phyloP scores from a whole-genome alignment of 192 early-diverging fungal species.

The Geranomyces michiganensis region DNA sequence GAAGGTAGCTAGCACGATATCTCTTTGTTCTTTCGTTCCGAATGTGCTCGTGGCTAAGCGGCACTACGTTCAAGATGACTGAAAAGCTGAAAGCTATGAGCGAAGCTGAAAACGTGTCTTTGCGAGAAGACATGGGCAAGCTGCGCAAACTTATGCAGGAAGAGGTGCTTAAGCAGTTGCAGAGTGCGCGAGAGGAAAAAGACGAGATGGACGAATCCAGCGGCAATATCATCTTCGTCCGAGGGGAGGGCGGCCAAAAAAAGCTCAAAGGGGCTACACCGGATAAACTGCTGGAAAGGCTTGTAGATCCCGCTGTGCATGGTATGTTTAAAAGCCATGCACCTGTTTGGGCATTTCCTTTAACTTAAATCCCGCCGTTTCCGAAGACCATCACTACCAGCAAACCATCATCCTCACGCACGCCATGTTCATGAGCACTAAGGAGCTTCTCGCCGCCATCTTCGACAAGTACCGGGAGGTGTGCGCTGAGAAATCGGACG shows the following conservation, averaged over 20 bases:
- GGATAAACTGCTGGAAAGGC: slow-evolving; percentile 49
- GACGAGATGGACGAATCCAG: slow-evolving; percentile 48
- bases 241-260: slow-evolving; percentile 48
- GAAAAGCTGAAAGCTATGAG: slow-evolving; percentile 50
- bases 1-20: slow-evolving; percentile 30
- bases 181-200: slow-evolving; percentile 38
- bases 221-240: slow-evolving; percentile 48
- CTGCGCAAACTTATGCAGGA: slow-evolving; percentile 47
- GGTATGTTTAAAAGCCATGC: slow-evolving; percentile 35
- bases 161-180: slow-evolving; percentile 43
- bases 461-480: slow-evolving; percentile 34
- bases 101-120: slow-evolving; percentile 46
- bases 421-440: slow-evolving; percentile 44
- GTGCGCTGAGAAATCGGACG: slow-evolving; percentile 21
- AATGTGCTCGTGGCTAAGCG: not conserved
- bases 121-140: slow-evolving; percentile 46
- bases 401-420: slow-evolving; percentile 59
- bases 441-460: slow-evolving; percentile 48
- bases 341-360: not conserved
- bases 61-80: slow-evolving; percentile 25
- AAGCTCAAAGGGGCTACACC: slow-evolving; percentile 47
- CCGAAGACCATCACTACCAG: slow-evolving; percentile 54
- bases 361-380: not conserved
- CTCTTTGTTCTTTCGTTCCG: not conserved
- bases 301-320: slow-evolving; percentile 52